Base-by-base conservation (phyloP, 2,329 filamentous ascomycete genomes). In the Apiospora arundinis region DNA sequence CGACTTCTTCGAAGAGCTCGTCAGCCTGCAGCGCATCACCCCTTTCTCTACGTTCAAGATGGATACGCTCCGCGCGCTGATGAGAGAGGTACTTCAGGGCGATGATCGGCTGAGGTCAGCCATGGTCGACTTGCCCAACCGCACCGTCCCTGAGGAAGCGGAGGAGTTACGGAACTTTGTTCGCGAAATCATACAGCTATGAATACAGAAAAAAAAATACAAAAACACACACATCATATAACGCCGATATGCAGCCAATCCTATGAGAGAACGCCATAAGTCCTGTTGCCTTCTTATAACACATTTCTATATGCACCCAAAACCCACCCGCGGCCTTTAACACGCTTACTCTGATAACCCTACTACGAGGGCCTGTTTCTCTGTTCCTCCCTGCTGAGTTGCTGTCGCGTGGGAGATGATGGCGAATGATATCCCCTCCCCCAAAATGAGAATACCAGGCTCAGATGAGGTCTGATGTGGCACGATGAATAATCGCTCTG, bases 121-220 rank as follows among this genome's bases (percentile, higher is more conserved):
- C 5, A 77, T 90, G 28, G 74, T 76, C 68, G 81, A 71, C 12
- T 73, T 90, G 72, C 87, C 85, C 0, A 82, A 88, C 37, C 79
- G 86, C 68, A 88, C 85, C 2, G 80, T 87, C 0, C 83, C 86
- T 23, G 86, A 88, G 68, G 87, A 89, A 75, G 83, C 84, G 0
- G 86, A 86, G 46, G 81, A 80, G 1, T 74, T 89, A 74, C 81
- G 82, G 45, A 76, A 71, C 5, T 89, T 88, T 77, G 80, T 88
- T 69, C 76, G 73, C 66, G 80, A 82, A 45, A 69, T 88, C 37
- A 75, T 86, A 72, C 70, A 70, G 60, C 82, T 74, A 77, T 81
- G 44, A 70, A 56, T 68, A 21, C 23, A 28, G 25, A 23, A 49
- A 18, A n/a, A n/a, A 11, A 42, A 2, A 9, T 11, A 45, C 9